A percentile compares a stretch with the other conserved stretches of the same genome.
Evolutionary conservation across 2,329 filamentous ascomycete genomes (phyloP).

Genomic region (Trichothecium sympodiale): DNA sequence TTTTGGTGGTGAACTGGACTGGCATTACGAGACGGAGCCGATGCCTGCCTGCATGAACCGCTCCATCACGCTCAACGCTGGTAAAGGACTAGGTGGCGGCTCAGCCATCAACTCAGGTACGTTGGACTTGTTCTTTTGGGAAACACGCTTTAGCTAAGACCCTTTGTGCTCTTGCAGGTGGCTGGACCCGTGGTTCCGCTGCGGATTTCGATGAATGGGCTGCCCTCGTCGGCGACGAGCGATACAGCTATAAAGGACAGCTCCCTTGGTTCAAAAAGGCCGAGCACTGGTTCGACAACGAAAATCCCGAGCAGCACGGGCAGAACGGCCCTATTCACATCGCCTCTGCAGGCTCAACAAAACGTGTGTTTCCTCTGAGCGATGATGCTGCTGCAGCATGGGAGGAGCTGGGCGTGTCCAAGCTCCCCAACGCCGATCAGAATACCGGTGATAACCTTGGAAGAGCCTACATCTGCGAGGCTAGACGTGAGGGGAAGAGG

Average conservation of each 20-base stretch:
- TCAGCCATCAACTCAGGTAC: slow-evolving; percentile 26
- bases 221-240: slow-evolving; percentile 18
- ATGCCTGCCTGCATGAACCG: slow-evolving; percentile 14
- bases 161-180: slow-evolving; percentile 12
- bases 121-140: background rate
- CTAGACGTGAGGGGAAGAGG: slow-evolving; percentile 12
- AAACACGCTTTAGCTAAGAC: too few relatives aligned
- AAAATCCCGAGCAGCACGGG: slow-evolving; percentile 23
- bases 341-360: slow-evolving; percentile 15
- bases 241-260: slow-evolving; percentile 34
- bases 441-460: slow-evolving; percentile 18
- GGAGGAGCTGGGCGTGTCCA: slow-evolving; percentile 25
- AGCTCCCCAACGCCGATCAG: slow-evolving; percentile 13
- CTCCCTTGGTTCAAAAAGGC: slow-evolving; percentile 32
- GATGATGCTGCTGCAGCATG: slow-evolving; percentile 23
- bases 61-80: slow-evolving; percentile 14
- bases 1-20: slow-evolving; percentile 21
- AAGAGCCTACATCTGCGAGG: slow-evolving; percentile 19
- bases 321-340: slow-evolving; percentile 24
- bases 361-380: slow-evolving; percentile 25
- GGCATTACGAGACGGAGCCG: slow-evolving; percentile 21
- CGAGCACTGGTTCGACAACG: slow-evolving; percentile 18
- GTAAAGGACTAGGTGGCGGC: slow-evolving; percentile 29
- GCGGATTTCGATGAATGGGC: slow-evolving; percentile 35
- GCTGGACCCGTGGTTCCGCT: slow-evolving; percentile 30